Evolutionary conservation across 2,329 filamentous ascomycete genomes (phyloP).

Genomic region (Penicillium sp.): DNA sequence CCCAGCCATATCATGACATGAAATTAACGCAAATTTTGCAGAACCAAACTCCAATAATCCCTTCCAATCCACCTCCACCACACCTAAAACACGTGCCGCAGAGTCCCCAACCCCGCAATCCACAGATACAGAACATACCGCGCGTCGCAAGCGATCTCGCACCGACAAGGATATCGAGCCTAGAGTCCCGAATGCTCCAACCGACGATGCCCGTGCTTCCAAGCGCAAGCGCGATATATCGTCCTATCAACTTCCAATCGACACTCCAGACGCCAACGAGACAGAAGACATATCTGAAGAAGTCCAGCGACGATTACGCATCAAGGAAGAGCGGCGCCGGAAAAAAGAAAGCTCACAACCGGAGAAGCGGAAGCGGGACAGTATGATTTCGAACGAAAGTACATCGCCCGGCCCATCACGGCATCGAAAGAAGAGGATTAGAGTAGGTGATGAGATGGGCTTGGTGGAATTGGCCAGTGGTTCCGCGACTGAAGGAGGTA

Average conservation of each 20-base stretch:
- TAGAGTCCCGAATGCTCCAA: neutral
- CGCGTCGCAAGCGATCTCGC: slow-evolving; percentile 15
- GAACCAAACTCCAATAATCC: slow-evolving; percentile 2
- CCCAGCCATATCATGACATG: neutral
- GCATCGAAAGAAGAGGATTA: slow-evolving; percentile 25
- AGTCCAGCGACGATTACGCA: slow-evolving; percentile 45
- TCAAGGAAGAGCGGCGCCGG: slow-evolving; percentile 42
- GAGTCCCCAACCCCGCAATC: slow-evolving; percentile 2
- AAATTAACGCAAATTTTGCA: neutral
- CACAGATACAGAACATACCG: slow-evolving; percentile 11
- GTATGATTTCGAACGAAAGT: slow-evolving; percentile 31
- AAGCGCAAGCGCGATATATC: slow-evolving; percentile 13
- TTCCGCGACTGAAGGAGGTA: neutral
- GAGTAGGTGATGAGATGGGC: neutral
- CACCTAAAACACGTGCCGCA: neutral
- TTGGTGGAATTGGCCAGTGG: neutral
- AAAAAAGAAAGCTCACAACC: slow-evolving; percentile 28
- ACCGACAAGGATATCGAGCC: slow-evolving; percentile 3
- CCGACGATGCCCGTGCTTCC: slow-evolving; percentile 6
- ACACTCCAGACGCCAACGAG: slow-evolving; percentile 24
- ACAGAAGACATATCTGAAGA: slow-evolving; percentile 48
- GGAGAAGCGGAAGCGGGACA: slow-evolving; percentile 44
- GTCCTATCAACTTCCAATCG: slow-evolving; percentile 5
- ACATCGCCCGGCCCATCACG: slow-evolving; percentile 11
- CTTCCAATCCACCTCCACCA: neutral